Conservation (phyloP, 2,329 filamentous ascomycete species). For the Dactylella cylindrospora region DNA sequence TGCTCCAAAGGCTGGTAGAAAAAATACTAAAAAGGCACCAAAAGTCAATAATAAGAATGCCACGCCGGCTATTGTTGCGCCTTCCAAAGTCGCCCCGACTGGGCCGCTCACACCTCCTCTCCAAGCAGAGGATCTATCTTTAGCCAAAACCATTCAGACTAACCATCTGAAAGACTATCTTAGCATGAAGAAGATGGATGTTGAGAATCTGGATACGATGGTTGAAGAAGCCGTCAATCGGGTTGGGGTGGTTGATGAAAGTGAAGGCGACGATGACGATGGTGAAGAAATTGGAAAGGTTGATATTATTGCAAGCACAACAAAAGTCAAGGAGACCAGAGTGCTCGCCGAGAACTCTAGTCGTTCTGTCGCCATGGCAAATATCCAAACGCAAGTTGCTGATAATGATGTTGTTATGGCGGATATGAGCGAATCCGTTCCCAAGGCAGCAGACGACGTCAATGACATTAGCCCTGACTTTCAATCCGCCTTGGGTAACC, state of each 20-base stretch:
- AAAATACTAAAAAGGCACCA: conserved; percentile 14
- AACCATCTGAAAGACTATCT: conserved; percentile 47
- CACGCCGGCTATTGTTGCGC: not conserved
- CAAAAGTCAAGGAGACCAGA: conserved; percentile 9
- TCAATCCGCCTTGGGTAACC: not conserved
- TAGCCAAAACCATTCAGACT: conserved; percentile 44
- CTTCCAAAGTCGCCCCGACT: conserved; percentile 8
- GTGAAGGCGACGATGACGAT: conserved; percentile 44
- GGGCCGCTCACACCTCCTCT: conserved; percentile 47
- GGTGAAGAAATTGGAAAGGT: conserved; percentile 10
- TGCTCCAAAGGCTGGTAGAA: conserved; percentile 2
- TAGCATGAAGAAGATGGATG: conserved; percentile 46
- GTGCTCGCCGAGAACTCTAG: not conserved
- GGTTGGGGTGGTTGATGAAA: conserved; percentile 45
- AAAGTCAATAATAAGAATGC: conserved; percentile 23
- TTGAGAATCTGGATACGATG: conserved; percentile 47
- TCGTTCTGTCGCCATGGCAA: no score
- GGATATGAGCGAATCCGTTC: no score
- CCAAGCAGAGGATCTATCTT: conserved; percentile 39
- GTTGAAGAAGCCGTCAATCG: conserved; percentile 47
- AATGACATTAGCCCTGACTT: no score
- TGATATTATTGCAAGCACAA: not conserved
- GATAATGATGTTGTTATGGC: no score
- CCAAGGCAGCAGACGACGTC: no score
- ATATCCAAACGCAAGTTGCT: no score